These are phyloP conservation scores for Boletus barrowsii DNA, from an alignment of 768 basidiomycete genomes.

Conservation along the genomic window DNA sequence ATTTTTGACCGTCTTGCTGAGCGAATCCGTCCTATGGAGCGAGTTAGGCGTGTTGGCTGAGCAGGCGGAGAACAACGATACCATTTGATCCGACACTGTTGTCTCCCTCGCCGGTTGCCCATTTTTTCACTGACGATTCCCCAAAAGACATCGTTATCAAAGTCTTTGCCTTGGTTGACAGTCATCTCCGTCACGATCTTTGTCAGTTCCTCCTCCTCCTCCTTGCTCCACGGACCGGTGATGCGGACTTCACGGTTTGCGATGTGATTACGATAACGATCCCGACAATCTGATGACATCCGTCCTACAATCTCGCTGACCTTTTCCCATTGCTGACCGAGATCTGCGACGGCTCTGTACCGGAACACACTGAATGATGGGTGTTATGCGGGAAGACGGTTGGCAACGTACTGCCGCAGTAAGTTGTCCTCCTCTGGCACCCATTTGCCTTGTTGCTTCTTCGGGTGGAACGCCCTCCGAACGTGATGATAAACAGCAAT, in stretches of 20 bases:
- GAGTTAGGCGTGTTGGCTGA: neutral
- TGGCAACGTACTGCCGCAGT: slow-evolving; percentile 54
- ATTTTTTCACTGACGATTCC: slow-evolving; percentile 70
- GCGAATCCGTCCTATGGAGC: slow-evolving; percentile 63
- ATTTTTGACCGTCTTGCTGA: slow-evolving; percentile 70
- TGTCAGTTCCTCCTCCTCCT: slow-evolving; percentile 74
- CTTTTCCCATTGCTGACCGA: slow-evolving; percentile 82
- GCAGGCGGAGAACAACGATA: slow-evolving; percentile 27
- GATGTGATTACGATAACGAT: slow-evolving; percentile 83
- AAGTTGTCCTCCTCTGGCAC: slow-evolving; percentile 56
- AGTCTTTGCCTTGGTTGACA: slow-evolving; percentile 63
- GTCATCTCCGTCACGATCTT: slow-evolving; percentile 76
- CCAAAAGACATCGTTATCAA: slow-evolving; percentile 84
- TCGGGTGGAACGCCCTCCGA: slow-evolving; percentile 64
- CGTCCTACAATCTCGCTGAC: slow-evolving; percentile 68
- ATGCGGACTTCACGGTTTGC: slow-evolving; percentile 61
- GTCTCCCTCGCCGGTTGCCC: slow-evolving; percentile 71
- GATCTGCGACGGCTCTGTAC: slow-evolving; percentile 59
- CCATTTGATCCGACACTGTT: slow-evolving; percentile 91
- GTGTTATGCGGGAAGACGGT: neutral
- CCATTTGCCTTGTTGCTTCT: slow-evolving; percentile 72
- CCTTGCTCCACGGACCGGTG: slow-evolving; percentile 71
- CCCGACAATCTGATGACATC: slow-evolving; percentile 77
- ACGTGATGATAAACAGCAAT: slow-evolving; percentile 84
- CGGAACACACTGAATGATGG: slow-evolving; percentile 3